A percentile compares a stretch with the other conserved stretches of the same genome.
Evolutionary conservation across 495 filamentous ascomycete species (phyloP).

Genomic region (Lasiosphaeriaceae sp.): DNA sequence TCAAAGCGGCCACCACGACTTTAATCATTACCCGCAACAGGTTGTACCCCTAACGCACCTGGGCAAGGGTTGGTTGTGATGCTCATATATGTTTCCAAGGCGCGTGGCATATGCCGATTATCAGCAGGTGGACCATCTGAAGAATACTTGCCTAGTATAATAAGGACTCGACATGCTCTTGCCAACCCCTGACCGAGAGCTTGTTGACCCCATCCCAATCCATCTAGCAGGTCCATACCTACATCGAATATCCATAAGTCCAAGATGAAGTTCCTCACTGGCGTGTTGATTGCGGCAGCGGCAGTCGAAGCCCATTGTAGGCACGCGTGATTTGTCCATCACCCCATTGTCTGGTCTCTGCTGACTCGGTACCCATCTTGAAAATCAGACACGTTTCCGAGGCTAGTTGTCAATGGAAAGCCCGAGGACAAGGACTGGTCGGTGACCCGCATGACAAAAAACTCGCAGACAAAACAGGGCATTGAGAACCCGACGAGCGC

Average conservation of each 20-base stretch:
- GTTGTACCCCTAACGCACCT: no score
- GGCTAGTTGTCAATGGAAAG: slow-evolving; percentile 37
- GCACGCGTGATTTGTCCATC: not conserved
- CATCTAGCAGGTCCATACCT: no score
- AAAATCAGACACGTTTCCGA: slow-evolving; percentile 36
- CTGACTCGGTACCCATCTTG: no score
- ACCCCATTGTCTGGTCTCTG: not conserved
- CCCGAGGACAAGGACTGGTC: slow-evolving; percentile 37
- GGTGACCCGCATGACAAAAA: slow-evolving; percentile 41
- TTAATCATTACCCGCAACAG: not conserved
- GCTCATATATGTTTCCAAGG: no score
- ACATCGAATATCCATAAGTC: not conserved
- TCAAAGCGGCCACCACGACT: not conserved
- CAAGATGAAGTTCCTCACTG: slow-evolving; percentile 8
- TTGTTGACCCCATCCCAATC: no score
- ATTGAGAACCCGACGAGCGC: slow-evolving; percentile 37
- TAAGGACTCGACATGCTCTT: no score
- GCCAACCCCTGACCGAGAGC: no score
- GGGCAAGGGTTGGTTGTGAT: no score
- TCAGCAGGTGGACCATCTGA: no score
- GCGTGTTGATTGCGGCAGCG: slow-evolving; percentile 20
- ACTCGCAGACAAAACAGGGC: slow-evolving; percentile 34
- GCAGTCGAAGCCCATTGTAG: slow-evolving; percentile 34
- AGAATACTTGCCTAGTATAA: no score
- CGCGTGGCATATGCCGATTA: no score